phyloP scores from a whole-genome alignment of 2,329 filamentous ascomycete species.

The Phyllosticta citrichinensis region DNA sequence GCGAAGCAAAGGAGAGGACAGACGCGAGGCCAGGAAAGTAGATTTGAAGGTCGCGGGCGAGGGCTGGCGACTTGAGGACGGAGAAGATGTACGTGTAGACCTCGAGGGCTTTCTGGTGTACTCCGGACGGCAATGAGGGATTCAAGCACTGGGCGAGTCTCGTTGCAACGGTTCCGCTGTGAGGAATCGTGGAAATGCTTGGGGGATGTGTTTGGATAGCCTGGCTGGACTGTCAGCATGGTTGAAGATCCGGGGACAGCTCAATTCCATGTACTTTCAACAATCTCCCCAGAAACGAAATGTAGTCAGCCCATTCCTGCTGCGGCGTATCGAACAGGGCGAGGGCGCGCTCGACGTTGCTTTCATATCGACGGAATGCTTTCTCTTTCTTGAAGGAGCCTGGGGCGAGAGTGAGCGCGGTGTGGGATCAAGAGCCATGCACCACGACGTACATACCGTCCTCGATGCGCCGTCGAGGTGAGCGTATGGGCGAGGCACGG shows the following conservation, averaged over 20 bases:
- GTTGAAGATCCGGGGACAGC: background rate
- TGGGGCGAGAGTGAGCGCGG: constrained; percentile 31
- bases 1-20: constrained; percentile 86
- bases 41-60: constrained; percentile 72
- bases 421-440: constrained; percentile 2
- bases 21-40: constrained; percentile 85
- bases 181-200: constrained; percentile 62
- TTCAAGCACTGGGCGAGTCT: constrained; percentile 92
- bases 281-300: constrained; percentile 85
- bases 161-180: constrained; percentile 75
- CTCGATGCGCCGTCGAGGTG: constrained; percentile 67
- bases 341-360: constrained; percentile 76
- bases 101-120: constrained; percentile 94
- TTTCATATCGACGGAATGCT: constrained; percentile 76
- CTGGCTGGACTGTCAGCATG: constrained; percentile 34
- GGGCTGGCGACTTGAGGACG: constrained; percentile 61
- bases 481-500: constrained; percentile 64
- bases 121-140: constrained; percentile 82
- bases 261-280: constrained; percentile 56
- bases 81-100: constrained; percentile 86
- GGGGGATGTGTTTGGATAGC: constrained; percentile 79
- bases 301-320: constrained; percentile 99
- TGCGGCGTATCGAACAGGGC: constrained; percentile 84
- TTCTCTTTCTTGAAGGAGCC: constrained; percentile 53
- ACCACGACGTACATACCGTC: constrained; percentile 50